Evolutionary conservation across 2,329 filamentous ascomycete species (phyloP).

Genomic region (Pochonia chlamydosporia): DNA sequence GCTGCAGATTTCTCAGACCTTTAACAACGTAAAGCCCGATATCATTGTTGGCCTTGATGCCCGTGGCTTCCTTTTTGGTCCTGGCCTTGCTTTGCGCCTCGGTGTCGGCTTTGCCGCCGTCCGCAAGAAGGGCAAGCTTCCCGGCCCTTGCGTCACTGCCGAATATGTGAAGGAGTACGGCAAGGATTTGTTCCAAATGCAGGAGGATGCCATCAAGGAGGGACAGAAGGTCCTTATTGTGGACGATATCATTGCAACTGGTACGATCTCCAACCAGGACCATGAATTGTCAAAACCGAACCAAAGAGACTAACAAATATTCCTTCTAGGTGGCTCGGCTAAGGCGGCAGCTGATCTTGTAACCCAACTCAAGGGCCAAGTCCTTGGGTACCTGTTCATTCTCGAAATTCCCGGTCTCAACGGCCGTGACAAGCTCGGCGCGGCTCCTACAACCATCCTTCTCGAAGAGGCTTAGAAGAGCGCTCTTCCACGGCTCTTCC

Average conservation of each 20-base stretch:
- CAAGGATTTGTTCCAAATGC: constrained; percentile 92
- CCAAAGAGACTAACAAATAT: constrained; percentile 1
- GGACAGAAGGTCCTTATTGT: constrained; percentile 90
- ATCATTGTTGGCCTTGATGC: constrained; percentile 91
- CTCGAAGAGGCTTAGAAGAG: constrained; percentile 49
- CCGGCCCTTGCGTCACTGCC: constrained; percentile 79
- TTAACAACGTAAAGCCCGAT: constrained; percentile 63
- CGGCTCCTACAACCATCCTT: constrained; percentile 72
- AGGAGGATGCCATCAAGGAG: constrained; percentile 73
- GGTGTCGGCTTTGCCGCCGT: constrained; percentile 88
- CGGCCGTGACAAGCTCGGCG: constrained; percentile 81
- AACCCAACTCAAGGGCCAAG: constrained; percentile 74
- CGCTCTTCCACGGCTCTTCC: neutral
- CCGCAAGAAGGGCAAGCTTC: constrained; percentile 92
- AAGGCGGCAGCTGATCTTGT: constrained; percentile 83
- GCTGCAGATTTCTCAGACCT: constrained; percentile 66
- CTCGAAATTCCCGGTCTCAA: constrained; percentile 92
- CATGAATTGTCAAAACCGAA: neutral
- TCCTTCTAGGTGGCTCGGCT: constrained; percentile 73
- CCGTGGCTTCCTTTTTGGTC: constrained; percentile 92
- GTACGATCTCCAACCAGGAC: constrained; percentile 46
- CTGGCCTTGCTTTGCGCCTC: constrained; percentile 75
- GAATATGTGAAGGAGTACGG: constrained; percentile 95
- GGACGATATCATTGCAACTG: constrained; percentile 97
- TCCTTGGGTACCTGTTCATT: constrained; percentile 90